Evolutionary conservation across 2,329 filamentous ascomycete species (phyloP).

Genomic region (Fusarium sp.): DNA sequence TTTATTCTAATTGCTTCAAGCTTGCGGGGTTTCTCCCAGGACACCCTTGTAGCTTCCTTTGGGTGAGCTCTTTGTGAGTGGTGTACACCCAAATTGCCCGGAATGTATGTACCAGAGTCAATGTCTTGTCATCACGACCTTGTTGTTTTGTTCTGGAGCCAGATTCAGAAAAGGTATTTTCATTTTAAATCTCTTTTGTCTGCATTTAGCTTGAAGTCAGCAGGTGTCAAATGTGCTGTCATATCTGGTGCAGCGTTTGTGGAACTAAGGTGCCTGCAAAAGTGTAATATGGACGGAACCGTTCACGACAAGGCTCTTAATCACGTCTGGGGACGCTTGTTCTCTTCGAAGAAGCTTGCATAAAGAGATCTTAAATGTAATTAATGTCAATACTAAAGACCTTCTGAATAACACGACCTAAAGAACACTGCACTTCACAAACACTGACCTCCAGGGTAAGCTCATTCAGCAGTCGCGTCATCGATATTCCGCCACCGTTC

Average conservation of each 20-base stretch:
- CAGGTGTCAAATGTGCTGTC: neutral
- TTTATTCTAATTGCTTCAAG: neutral
- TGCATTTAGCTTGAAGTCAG: neutral
- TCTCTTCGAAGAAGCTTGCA: neutral
- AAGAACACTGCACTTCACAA: neutral
- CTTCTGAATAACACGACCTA: neutral
- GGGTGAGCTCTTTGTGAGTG: neutral
- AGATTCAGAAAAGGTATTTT: neutral
- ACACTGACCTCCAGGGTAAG: conserved; percentile 18
- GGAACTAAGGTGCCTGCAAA: neutral
- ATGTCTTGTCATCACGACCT: neutral
- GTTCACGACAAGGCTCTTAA: neutral
- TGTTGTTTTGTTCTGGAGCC: neutral
- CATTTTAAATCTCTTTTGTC: neutral
- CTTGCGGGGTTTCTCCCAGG: too few species aligned
- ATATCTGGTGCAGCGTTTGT: neutral
- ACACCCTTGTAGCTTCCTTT: neutral
- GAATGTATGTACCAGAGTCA: neutral
- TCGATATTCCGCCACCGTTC: conserved; percentile 40
- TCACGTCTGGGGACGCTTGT: neutral
- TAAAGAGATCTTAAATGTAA: neutral
- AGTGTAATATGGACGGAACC: neutral
- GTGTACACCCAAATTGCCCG: neutral
- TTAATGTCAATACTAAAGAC: neutral
- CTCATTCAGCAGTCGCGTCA: conserved; percentile 23